Conservation (phyloP, 2,329 filamentous ascomycete genomes). For the Sphaerostilbella broomeana region DNA sequence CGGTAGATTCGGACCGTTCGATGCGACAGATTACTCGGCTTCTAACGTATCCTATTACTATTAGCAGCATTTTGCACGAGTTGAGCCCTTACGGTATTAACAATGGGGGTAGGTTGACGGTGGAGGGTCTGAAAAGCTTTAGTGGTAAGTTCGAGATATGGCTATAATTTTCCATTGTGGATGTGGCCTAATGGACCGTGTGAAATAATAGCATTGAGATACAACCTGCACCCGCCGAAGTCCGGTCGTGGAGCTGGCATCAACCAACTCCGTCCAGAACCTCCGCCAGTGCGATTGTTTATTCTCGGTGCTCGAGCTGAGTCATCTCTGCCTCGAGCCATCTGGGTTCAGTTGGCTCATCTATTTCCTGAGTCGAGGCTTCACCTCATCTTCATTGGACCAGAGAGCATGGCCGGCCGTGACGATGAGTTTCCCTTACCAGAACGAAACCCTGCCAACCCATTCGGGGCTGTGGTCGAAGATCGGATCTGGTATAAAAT, state of each 20-base stretch:
- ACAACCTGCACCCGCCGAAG: slow-evolving; percentile 83
- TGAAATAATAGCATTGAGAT: slow-evolving; percentile 63
- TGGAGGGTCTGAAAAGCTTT: slow-evolving; percentile 88
- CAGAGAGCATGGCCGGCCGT: slow-evolving; percentile 91
- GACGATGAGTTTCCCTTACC: slow-evolving; percentile 90
- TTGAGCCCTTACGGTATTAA: slow-evolving; percentile 85
- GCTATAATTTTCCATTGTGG: background rate
- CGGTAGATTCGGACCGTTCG: slow-evolving; percentile 81
- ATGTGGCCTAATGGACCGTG: background rate
- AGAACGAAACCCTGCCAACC: slow-evolving; percentile 74
- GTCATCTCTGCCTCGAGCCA: slow-evolving; percentile 86
- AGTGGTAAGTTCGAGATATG: slow-evolving; percentile 58
- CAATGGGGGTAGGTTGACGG: slow-evolving; percentile 66
- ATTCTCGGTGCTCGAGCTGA: slow-evolving; percentile 94
- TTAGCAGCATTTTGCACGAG: slow-evolving; percentile 89
- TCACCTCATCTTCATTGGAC: slow-evolving; percentile 90
- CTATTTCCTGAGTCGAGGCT: slow-evolving; percentile 90
- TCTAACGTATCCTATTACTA: slow-evolving; percentile 86
- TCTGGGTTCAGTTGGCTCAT: slow-evolving; percentile 90
- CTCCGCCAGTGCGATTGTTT: slow-evolving; percentile 86
- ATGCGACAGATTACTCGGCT: slow-evolving; percentile 91
- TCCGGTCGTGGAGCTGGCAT: slow-evolving; percentile 67
- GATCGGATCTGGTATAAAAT: slow-evolving; percentile 80
- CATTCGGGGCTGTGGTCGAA: slow-evolving; percentile 90
- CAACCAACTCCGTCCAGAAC: slow-evolving; percentile 72